Conservation (phyloP, 345 rosid genomes). For the Salix viminalis region DNA sequence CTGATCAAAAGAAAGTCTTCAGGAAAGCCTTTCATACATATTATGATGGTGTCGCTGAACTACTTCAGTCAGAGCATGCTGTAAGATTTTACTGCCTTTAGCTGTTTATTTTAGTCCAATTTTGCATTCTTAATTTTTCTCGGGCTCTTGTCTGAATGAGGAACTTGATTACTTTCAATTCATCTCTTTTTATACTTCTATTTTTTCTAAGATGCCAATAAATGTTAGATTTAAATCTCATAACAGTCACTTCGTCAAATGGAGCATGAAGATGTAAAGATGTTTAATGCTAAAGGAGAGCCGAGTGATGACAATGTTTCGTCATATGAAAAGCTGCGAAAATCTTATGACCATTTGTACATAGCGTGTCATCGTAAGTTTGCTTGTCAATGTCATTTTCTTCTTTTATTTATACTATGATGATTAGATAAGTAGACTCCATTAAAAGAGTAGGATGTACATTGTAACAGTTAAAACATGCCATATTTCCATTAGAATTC, state of each 20-base stretch:
- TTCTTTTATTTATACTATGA: background rate
- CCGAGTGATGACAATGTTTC: constrained; percentile 84
- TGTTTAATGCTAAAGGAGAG: constrained; percentile 93
- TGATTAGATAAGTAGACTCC: too few species aligned
- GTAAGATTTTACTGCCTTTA: constrained; percentile 42
- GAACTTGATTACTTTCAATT: background rate
- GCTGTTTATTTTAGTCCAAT: background rate
- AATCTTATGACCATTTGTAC: constrained; percentile 87
- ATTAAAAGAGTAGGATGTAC: too few species aligned
- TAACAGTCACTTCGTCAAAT: constrained; percentile 82
- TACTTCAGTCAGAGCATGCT: constrained; percentile 86
- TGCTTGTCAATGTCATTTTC: constrained; percentile 6
- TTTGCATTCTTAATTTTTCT: background rate
- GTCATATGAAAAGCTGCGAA: constrained; percentile 90
- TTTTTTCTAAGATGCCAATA: background rate
- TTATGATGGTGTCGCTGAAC: constrained; percentile 75
- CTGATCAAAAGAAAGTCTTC: constrained; percentile 80
- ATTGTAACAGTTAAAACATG: too few species aligned
- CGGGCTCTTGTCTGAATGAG: background rate
- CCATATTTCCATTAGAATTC: too few species aligned
- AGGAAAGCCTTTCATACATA: constrained; percentile 73
- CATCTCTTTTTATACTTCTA: constrained; percentile 2
- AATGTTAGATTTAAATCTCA: constrained; percentile 13
- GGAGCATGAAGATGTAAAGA: constrained; percentile 94
- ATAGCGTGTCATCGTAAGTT: constrained; percentile 87